A percentile compares a stretch with the other conserved stretches of the same genome.
phyloP scores from a whole-genome alignment of 2,329 filamentous ascomycete species.

The Cryphonectria naterciae region DNA sequence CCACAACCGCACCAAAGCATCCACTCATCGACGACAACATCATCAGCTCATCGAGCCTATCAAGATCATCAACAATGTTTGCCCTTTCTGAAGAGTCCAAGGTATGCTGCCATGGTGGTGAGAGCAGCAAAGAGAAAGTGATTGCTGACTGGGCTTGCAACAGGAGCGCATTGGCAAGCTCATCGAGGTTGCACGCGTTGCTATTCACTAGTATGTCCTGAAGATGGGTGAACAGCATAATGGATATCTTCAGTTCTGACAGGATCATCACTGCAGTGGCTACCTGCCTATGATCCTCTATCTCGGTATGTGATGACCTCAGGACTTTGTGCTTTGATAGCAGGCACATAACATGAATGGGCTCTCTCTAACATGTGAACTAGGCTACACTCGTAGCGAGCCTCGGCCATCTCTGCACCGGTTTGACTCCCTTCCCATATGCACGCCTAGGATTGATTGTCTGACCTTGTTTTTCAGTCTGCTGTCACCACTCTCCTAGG shows the following conservation, averaged over 20 bases:
- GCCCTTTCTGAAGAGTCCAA: conserved; percentile 95
- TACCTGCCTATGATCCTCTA: conserved; percentile 97
- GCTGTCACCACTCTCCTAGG: conserved; percentile 59
- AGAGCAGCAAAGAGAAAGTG: background rate
- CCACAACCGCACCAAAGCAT: conserved; percentile 13
- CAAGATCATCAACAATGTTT: conserved; percentile 52
- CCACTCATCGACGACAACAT: background rate
- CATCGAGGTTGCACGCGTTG: conserved; percentile 91
- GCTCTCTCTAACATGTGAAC: conserved; percentile 30
- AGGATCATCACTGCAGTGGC: conserved; percentile 60
- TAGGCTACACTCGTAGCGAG: conserved; percentile 92
- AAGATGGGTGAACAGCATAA: background rate
- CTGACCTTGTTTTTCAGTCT: conserved; percentile 30
- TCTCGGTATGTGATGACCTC: conserved; percentile 67
- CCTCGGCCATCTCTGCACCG: conserved; percentile 70
- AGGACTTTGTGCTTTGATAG: conserved; percentile 19
- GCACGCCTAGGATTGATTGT: background rate
- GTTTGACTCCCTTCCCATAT: conserved; percentile 11
- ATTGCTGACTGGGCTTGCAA: conserved; percentile 21
- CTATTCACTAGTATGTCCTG: conserved; percentile 84
- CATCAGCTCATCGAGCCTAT: conserved; percentile 1
- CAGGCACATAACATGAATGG: conserved; percentile 17
- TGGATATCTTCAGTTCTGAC: conserved; percentile 40
- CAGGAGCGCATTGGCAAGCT: conserved; percentile 98
- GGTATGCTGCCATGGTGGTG: conserved; percentile 53